phyloP scores from a whole-genome alignment of 805 yeast species.

The Metschnikowia matae region DNA sequence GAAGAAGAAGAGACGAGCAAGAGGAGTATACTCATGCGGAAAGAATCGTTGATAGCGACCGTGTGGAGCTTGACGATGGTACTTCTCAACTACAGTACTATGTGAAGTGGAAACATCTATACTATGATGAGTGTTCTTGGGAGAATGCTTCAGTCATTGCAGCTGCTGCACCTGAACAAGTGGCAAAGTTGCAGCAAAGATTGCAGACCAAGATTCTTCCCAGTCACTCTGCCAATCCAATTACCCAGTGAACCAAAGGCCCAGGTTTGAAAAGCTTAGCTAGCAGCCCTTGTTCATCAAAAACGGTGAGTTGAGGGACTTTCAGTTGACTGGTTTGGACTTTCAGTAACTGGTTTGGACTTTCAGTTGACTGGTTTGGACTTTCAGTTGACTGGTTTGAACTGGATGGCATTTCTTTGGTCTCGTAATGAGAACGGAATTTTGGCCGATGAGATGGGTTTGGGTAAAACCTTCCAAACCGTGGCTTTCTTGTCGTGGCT shows the following conservation, averaged over 20 bases:
- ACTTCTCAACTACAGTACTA: constrained; percentile 70
- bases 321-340: constrained; percentile 99
- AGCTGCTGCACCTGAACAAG: constrained; percentile 76
- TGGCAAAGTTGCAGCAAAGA: constrained; percentile 76
- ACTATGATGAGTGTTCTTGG: constrained; percentile 97
- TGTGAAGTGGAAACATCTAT: constrained; percentile 90
- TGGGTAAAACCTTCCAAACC: constrained; percentile 97
- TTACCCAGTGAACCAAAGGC: constrained; percentile 68
- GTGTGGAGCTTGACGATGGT: constrained; percentile 62
- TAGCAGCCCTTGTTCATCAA: constrained; percentile 87
- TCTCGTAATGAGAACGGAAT: constrained; percentile 96
- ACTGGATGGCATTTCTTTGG: constrained; percentile 99
- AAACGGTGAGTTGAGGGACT: constrained; percentile 89
- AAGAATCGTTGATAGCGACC: constrained; percentile 81
- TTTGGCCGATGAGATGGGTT: constrained; percentile 97
- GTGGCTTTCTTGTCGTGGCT: constrained; percentile 87
- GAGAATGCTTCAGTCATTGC: constrained; percentile 89
- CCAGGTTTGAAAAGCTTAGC: constrained; percentile 81
- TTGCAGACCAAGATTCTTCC: constrained; percentile 83
- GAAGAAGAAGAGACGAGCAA: constrained; percentile 76
- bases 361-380: too few species aligned
- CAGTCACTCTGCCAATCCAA: constrained; percentile 67
- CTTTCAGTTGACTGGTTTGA: too few species aligned
- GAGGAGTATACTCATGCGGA: constrained; percentile 84
- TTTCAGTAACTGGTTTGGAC: too few species aligned